Conservation (phyloP, 345 rosid species). For the Lumnitzera littorea region DNA sequence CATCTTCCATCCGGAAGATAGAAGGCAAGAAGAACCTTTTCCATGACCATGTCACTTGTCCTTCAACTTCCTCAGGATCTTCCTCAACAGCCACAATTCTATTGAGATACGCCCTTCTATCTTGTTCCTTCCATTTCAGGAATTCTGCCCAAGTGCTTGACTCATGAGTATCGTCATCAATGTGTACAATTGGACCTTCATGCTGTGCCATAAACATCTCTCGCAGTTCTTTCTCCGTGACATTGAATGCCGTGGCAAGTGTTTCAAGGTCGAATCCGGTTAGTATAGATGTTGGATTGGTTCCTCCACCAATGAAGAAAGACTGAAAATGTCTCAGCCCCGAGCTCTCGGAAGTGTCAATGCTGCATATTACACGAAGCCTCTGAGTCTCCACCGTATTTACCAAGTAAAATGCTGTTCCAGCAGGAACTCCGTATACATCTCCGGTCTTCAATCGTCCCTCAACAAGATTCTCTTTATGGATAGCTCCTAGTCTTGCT, state of each 20-base stretch:
- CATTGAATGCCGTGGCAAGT: slow-evolving; percentile 68
- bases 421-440: slow-evolving; percentile 54
- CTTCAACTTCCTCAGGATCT: no score
- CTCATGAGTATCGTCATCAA: slow-evolving; percentile 22
- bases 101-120: no score
- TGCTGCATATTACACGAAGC: slow-evolving; percentile 68
- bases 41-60: slow-evolving; percentile 42
- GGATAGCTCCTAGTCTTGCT: slow-evolving; percentile 65
- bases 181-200: slow-evolving; percentile 54
- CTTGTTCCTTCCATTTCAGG: no score
- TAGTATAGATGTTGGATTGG: slow-evolving; percentile 30
- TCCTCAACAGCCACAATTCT: no score
- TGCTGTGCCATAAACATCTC: slow-evolving; percentile 31
- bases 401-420: slow-evolving; percentile 65
- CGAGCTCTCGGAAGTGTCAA: slow-evolving; percentile 64
- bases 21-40: slow-evolving; percentile 28
- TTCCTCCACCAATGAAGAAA: background rate
- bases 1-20: slow-evolving; percentile 17
- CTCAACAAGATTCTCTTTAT: slow-evolving; percentile 48
- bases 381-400: slow-evolving; percentile 26
- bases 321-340: slow-evolving; percentile 66
- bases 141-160: slow-evolving; percentile 36
- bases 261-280: slow-evolving; percentile 57
- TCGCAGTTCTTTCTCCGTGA: slow-evolving; percentile 30
- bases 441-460: slow-evolving; percentile 51